Evolutionary conservation across 805 yeast genomes (phyloP).

Genomic region (Kodamaea lidongshanica): DNA sequence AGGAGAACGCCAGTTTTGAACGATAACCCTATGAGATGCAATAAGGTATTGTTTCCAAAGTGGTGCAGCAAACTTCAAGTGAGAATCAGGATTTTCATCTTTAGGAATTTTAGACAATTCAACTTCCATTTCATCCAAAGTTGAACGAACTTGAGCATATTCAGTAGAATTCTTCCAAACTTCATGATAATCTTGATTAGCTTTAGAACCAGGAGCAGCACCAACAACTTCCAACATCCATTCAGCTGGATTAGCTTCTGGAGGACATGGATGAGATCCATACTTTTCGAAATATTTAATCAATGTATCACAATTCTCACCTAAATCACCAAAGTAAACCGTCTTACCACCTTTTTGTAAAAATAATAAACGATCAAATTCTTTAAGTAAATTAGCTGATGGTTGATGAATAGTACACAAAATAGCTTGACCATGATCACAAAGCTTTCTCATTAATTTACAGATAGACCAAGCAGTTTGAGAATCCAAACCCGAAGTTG

Average conservation of each 20-base stretch:
- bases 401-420: conserved; percentile 77
- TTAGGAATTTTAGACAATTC: conserved; percentile 19
- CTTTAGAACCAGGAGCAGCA: conserved; percentile 75
- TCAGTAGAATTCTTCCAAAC: conserved; percentile 44
- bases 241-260: conserved; percentile 66
- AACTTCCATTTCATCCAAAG: conserved; percentile 11
- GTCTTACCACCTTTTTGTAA: conserved; percentile 73
- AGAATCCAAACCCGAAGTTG: conserved; percentile 40
- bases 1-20: conserved; percentile 50
- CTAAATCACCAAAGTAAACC: conserved; percentile 78
- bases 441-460: conserved; percentile 58
- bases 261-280: conserved; percentile 45
- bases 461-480: conserved; percentile 60
- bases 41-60: conserved; percentile 19
- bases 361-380: conserved; percentile 59
- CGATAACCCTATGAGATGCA: conserved; percentile 9
- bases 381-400: conserved; percentile 61
- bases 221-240: conserved; percentile 70
- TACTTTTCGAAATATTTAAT: conserved; percentile 62
- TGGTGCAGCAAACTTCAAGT: conserved; percentile 21
- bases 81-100: conserved; percentile 19
- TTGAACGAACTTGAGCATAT: conserved; percentile 10
- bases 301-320: conserved; percentile 52
- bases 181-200: conserved; percentile 64
- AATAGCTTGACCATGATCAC: conserved; percentile 68